Evolutionary conservation across 2,329 filamentous ascomycete genomes (phyloP).

Genomic region (Monosporascus sp.): DNA sequence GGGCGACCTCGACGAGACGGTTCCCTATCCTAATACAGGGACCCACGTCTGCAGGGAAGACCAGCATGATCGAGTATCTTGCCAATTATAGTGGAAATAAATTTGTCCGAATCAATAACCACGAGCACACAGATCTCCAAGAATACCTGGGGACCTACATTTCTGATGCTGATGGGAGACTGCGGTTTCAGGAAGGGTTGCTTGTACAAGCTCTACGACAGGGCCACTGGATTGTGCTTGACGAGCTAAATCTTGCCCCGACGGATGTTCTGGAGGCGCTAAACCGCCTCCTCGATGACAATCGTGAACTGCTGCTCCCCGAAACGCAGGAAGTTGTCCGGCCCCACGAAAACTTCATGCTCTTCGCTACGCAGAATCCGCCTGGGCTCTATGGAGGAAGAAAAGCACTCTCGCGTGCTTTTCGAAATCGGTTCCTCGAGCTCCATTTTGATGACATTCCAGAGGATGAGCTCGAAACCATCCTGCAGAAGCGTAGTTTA

Average conservation of each 20-base stretch:
- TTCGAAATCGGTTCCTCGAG: conserved; percentile 94
- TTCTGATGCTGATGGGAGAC: conserved; percentile 75
- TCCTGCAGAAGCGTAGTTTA: conserved; percentile 80
- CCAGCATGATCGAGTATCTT: conserved; percentile 98
- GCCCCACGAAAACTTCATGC: conserved; percentile 91
- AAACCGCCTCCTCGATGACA: conserved; percentile 93
- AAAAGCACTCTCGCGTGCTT: conserved; percentile 88
- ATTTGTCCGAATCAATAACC: conserved; percentile 98
- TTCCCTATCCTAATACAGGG: conserved; percentile 96
- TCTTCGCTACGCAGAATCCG: conserved; percentile 97
- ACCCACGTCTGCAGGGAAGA: conserved; percentile 95
- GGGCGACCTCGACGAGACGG: conserved; percentile 83
- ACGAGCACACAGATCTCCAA: conserved; percentile 96
- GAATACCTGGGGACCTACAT: conserved; percentile 96
- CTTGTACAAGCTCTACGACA: conserved; percentile 87
- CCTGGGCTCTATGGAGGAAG: conserved; percentile 91
- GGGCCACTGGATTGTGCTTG: conserved; percentile 96
- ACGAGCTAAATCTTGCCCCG: conserved; percentile 93
- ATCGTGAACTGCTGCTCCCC: conserved; percentile 88
- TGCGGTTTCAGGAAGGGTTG: conserved; percentile 89
- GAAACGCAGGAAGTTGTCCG: conserved; percentile 93
- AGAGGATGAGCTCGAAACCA: conserved; percentile 86
- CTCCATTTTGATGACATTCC: conserved; percentile 98
- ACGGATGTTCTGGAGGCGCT: conserved; percentile 95
- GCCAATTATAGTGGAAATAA: conserved; percentile 96